phyloP scores from a whole-genome alignment of 2,329 filamentous ascomycete species.

The Aspergillus sclerotialis region DNA sequence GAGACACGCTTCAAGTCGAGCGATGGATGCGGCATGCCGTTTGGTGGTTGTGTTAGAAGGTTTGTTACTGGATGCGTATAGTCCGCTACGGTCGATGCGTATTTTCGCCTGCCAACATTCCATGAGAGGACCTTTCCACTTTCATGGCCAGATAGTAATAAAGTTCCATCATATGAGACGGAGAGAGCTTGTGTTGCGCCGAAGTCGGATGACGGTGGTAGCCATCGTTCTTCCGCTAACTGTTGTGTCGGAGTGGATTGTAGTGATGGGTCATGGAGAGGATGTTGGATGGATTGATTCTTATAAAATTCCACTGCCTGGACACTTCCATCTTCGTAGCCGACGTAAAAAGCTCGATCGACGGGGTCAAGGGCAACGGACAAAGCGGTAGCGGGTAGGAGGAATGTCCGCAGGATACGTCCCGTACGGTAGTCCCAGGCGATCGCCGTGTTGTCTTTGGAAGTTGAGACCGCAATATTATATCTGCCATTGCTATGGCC shows the following conservation, averaged over 20 bases:
- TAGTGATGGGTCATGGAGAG: constrained; percentile 26
- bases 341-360: constrained; percentile 73
- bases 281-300: constrained; percentile 37
- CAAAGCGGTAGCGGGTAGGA: constrained; percentile 67
- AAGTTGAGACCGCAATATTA: constrained; percentile 77
- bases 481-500: constrained; percentile 65
- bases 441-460: constrained; percentile 80
- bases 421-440: constrained; percentile 88
- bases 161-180: constrained; percentile 75
- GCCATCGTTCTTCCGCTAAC: constrained; percentile 35
- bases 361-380: constrained; percentile 74
- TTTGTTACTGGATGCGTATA: constrained; percentile 81
- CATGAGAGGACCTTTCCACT: constrained; percentile 73
- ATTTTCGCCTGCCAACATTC: constrained; percentile 67
- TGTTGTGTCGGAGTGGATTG: constrained; percentile 37
- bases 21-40: constrained; percentile 35
- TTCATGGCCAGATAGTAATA: constrained; percentile 71
- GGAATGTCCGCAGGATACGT: constrained; percentile 68
- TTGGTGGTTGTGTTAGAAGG: constrained; percentile 62
- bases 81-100: constrained; percentile 60
- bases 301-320: constrained; percentile 71
- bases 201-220: constrained; percentile 54
- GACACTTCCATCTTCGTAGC: constrained; percentile 71
- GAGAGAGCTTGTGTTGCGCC: constrained; percentile 63
- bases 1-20: constrained; percentile 43